Conservation (phyloP, 129 eudicot species). For the Lactuca saligna region DNA sequence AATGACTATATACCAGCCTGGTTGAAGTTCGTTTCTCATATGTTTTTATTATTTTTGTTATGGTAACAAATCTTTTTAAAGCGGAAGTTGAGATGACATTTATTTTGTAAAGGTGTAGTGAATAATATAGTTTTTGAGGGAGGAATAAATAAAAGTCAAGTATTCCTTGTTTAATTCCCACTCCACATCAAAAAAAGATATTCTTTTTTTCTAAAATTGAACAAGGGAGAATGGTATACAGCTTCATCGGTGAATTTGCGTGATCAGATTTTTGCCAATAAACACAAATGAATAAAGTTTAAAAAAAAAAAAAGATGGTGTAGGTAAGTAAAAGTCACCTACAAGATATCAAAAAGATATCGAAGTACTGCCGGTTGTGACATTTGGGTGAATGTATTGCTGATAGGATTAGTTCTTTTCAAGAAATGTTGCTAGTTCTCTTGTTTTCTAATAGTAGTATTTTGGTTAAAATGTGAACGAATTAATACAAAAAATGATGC, state of each 20-base stretch:
- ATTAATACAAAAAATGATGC: no score
- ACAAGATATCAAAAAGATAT: neutral
- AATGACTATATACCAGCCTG: no score
- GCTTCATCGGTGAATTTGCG: neutral
- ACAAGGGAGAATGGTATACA: neutral
- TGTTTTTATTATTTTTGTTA: neutral
- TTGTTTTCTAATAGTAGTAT: no score
- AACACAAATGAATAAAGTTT: neutral
- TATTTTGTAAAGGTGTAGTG: neutral
- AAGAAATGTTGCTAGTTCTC: neutral
- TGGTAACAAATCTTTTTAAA: neutral
- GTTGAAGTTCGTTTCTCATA: neutral
- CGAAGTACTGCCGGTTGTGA: no score
- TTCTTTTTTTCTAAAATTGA: neutral
- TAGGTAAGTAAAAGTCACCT: neutral
- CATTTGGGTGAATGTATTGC: no score
- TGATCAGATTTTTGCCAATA: no score
- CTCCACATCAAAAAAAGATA: neutral
- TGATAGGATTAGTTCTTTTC: no score
- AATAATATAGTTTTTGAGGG: neutral
- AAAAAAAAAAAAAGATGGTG: no score
- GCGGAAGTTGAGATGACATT: neutral
- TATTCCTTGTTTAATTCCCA: neutral
- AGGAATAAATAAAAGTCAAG: slow-evolving; percentile 7
- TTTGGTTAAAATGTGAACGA: no score